Evolutionary conservation across 1,284 basidiomycete species (phyloP).

Genomic region (Phellinidium pouzarii): DNA sequence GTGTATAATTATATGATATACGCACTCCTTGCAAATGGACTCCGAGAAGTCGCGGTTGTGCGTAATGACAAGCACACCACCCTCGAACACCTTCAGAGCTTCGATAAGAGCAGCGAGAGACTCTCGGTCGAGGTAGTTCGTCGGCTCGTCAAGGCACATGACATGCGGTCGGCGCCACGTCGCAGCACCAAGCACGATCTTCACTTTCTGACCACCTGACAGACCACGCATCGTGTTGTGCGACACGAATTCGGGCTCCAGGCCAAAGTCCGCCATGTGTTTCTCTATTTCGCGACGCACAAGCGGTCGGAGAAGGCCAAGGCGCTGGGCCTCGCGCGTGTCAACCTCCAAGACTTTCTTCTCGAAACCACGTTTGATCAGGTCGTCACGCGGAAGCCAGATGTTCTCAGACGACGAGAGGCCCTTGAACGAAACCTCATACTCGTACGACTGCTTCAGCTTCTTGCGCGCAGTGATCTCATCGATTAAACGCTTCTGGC

Average conservation of each 20-base stretch:
- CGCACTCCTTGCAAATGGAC: slow-evolving; percentile 76
- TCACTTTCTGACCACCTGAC: slow-evolving; percentile 99
- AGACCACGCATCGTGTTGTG: slow-evolving; percentile 98
- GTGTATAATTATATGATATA: slow-evolving; percentile 30
- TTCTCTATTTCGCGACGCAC: slow-evolving; percentile 98
- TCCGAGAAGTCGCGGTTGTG: slow-evolving; percentile 99
- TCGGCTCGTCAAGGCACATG: slow-evolving; percentile 97
- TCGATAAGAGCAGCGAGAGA: slow-evolving; percentile 95
- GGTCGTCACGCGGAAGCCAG: slow-evolving; percentile 94
- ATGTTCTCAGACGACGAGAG: slow-evolving; percentile 93
- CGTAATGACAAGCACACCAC: slow-evolving; percentile 94
- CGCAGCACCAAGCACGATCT: slow-evolving; percentile 97
- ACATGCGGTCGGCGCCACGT: slow-evolving; percentile 98
- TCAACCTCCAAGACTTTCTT: slow-evolving; percentile 98
- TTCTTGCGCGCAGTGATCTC: slow-evolving; percentile 92
- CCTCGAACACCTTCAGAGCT: slow-evolving; percentile 93
- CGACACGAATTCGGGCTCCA: slow-evolving; percentile 93
- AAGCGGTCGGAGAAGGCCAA: slow-evolving; percentile 91
- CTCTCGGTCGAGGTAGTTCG: slow-evolving; percentile 97
- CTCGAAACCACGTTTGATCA: slow-evolving; percentile 96
- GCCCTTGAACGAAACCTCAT: slow-evolving; percentile 92
- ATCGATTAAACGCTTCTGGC: slow-evolving; percentile 91
- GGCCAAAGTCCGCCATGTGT: slow-evolving; percentile 95
- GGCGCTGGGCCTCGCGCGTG: slow-evolving; percentile 94
- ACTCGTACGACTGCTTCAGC: slow-evolving; percentile 98